Conservation (phyloP, 352 stramenopile genomes). For the Phytophthora agathidicida region DNA sequence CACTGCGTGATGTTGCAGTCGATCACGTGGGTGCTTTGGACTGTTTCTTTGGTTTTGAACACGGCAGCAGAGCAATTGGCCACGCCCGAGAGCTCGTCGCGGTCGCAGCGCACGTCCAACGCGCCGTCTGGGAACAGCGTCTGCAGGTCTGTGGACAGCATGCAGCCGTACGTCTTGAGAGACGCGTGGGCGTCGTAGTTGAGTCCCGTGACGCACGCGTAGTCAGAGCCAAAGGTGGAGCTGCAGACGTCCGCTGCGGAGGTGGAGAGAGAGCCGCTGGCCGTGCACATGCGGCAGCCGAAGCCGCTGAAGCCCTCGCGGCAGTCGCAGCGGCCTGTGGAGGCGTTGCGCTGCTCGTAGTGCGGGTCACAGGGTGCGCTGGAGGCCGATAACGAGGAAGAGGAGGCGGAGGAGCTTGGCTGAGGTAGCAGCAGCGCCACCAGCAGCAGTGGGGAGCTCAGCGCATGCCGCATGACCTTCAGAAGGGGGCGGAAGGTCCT, state of each 20-base stretch:
- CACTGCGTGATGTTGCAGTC: conserved; percentile 71
- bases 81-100: conserved; percentile 29
- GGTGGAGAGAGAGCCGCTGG: conserved; percentile 7
- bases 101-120: conserved; percentile 67
- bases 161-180: conserved; percentile 76
- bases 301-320: conserved; percentile 61
- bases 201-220: conserved; percentile 55
- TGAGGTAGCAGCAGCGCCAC: not conserved
- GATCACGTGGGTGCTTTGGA: conserved; percentile 65
- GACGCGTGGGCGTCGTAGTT: conserved; percentile 49
- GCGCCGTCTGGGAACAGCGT: conserved; percentile 70
- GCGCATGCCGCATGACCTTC: conserved; percentile 1
- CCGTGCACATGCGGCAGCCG: conserved; percentile 66
- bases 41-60: conserved; percentile 59
- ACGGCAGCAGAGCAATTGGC: conserved; percentile 68
- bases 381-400: conserved; percentile 6
- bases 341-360: conserved; percentile 64
- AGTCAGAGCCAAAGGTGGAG: conserved; percentile 39
- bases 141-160: conserved; percentile 58
- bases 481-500: conserved; percentile 3
- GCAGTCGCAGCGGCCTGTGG: conserved; percentile 61
- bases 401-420: not conserved
- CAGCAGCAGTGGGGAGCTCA: not conserved
- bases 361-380: conserved; percentile 48
- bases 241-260: conserved; percentile 34